Base-by-base conservation (phyloP, 2,329 filamentous ascomycete genomes). In the Alternaria sp. region DNA sequence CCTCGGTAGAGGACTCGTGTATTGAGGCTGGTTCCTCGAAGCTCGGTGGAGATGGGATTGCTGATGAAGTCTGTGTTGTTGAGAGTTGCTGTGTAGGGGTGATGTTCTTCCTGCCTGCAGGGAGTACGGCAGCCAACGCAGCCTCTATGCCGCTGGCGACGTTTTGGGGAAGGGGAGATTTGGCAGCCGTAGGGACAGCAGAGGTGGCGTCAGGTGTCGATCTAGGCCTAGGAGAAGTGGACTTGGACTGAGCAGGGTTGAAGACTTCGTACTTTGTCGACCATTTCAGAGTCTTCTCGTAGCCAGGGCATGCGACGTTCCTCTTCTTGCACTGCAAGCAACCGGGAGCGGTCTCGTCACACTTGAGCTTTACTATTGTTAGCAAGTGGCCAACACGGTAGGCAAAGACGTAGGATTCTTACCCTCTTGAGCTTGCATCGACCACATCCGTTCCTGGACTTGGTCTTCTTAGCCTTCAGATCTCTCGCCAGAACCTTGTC, bases 261-360 rank as follows among this genome's bases (percentile, higher is more conserved):
- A 79, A 78, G n/a, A 82, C 76, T 66, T 84, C 81, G 68, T 84
- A 82, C 64, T 84, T 84, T 48, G 79, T 81, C 10, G 80, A 82
- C 82, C 82, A 84, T 52, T 81, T 81, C 45, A 84, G 67, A 51
- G 78, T 79, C 69, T 82, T 81, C 65, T 79, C 78, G 52, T 83
- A 84, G 6, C 82, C 82, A 32, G 82, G 82, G 61, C 82, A 84
- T 27, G 74, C 61, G n/a, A 79, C 74, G 32, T 79, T 79, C 28
- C 79, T 76, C 54, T 78, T 80, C 51, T 75, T 74, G 68, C 82
- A 84, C 58, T 82, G 81, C 32, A 78, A 69, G 64, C 82, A 84
- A 8, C 71, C 69, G 16, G 79, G 79, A 25, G 78, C 76, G 12
- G 78, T 79, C 63, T 82, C 81, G 57, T 82, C 81, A 55, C 81